A percentile compares a stretch with the other conserved stretches of the same genome.
Evolutionary conservation across 768 basidiomycete genomes (phyloP).

Genomic region (Russula brevipes): DNA sequence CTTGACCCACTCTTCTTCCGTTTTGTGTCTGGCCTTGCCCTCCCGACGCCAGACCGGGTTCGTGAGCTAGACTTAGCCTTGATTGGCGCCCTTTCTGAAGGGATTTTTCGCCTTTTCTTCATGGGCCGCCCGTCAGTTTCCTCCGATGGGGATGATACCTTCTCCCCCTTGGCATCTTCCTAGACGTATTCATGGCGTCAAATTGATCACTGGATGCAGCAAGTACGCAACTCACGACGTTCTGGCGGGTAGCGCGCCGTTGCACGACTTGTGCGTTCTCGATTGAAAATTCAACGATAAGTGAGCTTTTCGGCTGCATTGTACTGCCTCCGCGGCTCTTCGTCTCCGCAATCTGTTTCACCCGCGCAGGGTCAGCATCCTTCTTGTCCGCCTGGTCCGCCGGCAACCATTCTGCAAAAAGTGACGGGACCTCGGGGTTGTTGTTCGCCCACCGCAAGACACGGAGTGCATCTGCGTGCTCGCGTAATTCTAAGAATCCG

Average conservation of each 20-base stretch:
- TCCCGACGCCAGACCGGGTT: neutral
- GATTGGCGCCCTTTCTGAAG: neutral
- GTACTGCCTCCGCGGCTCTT: slow-evolving; percentile 40
- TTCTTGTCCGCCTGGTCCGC: slow-evolving; percentile 58
- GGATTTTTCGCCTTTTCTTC: slow-evolving; percentile 12
- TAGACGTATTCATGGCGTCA: neutral
- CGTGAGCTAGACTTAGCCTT: neutral
- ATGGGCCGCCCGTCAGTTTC: neutral
- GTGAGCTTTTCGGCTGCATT: slow-evolving; percentile 42
- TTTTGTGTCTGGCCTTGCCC: neutral
- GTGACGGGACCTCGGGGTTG: slow-evolving; percentile 55
- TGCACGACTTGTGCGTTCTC: slow-evolving; percentile 91
- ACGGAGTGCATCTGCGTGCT: slow-evolving; percentile 84
- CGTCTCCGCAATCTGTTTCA: slow-evolving; percentile 55
- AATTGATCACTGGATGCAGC: neutral
- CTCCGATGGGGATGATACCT: neutral
- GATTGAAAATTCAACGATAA: slow-evolving; percentile 95
- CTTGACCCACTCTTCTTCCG: neutral
- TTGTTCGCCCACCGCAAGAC: slow-evolving; percentile 95
- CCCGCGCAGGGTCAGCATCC: slow-evolving; percentile 46
- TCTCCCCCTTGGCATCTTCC: slow-evolving; percentile 9
- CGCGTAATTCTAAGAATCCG: slow-evolving; percentile 88
- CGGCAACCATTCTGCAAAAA: slow-evolving; percentile 83
- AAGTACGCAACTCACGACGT: slow-evolving; percentile 32
- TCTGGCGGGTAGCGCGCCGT: slow-evolving; percentile 54